Percentiles rank a stretch among this genome's conserved stretches.
Conservation (phyloP, 192 early-diverging fungal species). For the Nowakowskiella sp. region DNA sequence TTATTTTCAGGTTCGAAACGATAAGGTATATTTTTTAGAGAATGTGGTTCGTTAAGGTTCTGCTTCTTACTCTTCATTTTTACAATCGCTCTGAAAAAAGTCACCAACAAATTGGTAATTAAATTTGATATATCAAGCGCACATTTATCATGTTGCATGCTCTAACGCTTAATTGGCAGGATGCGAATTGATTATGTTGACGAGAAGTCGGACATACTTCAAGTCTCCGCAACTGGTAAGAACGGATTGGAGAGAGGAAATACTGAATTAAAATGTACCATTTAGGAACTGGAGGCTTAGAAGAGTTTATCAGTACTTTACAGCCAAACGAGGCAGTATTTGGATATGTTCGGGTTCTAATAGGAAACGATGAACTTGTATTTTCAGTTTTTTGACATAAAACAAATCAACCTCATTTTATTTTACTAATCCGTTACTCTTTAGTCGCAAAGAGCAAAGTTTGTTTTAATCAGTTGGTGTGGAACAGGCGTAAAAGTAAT, state of each 20-base stretch:
- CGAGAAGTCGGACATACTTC: slow-evolving; percentile 38
- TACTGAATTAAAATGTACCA: slow-evolving; percentile 29
- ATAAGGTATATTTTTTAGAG: slow-evolving; percentile 18
- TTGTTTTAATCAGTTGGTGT: slow-evolving; percentile 60
- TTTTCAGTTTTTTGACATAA: slow-evolving; percentile 27
- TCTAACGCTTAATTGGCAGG: slow-evolving; percentile 23
- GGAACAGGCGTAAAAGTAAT: slow-evolving; percentile 62
- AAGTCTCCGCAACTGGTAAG: slow-evolving; percentile 30
- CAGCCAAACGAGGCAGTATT: slow-evolving; percentile 63
- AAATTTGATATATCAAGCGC: not conserved
- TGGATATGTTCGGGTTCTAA: slow-evolving; percentile 63
- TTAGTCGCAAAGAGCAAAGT: slow-evolving; percentile 52
- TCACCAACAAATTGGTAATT: not conserved
- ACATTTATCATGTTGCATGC: not conserved
- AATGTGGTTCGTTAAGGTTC: not conserved
- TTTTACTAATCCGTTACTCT: slow-evolving; percentile 14
- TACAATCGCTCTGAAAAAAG: not conserved
- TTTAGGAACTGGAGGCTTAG: slow-evolving; percentile 49
- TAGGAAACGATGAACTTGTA: slow-evolving; percentile 51
- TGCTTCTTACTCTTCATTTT: too few species aligned
- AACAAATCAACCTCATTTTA: slow-evolving; percentile 37
- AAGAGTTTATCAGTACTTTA: slow-evolving; percentile 51
- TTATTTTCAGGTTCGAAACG: slow-evolving; percentile 31
- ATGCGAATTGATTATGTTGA: slow-evolving; percentile 50
- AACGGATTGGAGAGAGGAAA: slow-evolving; percentile 7